A percentile compares a stretch with the other conserved stretches of the same genome.
phyloP scores from a whole-genome alignment of 345 rosid species.

The Odontarrhena argentea region DNA sequence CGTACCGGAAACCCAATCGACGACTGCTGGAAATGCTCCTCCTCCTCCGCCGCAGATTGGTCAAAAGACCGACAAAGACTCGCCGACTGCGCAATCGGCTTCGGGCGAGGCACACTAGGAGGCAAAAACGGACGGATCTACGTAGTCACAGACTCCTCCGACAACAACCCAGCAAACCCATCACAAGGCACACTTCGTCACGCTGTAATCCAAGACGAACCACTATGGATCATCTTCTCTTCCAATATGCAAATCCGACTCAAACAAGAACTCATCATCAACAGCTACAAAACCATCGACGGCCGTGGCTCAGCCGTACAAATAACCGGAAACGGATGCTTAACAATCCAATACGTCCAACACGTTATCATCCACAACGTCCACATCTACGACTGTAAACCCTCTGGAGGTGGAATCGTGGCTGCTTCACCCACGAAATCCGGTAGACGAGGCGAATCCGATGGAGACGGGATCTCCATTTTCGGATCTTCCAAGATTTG shows the following conservation, averaged over 20 bases:
- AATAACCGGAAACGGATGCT: constrained; percentile 77
- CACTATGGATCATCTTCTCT: constrained; percentile 77
- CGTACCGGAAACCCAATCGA: constrained; percentile 76
- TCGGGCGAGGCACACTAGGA: constrained; percentile 64
- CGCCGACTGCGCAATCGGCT: constrained; percentile 75
- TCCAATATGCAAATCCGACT: constrained; percentile 64
- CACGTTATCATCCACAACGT: constrained; percentile 85
- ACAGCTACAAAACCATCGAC: constrained; percentile 78
- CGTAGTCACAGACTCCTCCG: constrained; percentile 84
- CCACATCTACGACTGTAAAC: constrained; percentile 69
- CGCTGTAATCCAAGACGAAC: constrained; percentile 70
- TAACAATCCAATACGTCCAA: constrained; percentile 66
- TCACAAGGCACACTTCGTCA: constrained; percentile 76
- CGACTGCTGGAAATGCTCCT: constrained; percentile 73
- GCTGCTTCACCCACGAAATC: constrained; percentile 63
- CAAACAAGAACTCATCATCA: constrained; percentile 72
- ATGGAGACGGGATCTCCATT: constrained; percentile 85
- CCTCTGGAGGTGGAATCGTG: constrained; percentile 62
- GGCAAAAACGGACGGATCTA: constrained; percentile 76
- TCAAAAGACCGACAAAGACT: constrained; percentile 56
- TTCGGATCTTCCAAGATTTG: constrained; percentile 69
- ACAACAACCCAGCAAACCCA: constrained; percentile 62
- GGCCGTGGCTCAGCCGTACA: constrained; percentile 72
- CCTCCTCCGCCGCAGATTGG: constrained; percentile 52
- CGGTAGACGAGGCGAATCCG: constrained; percentile 65